Evolutionary conservation across 1,284 basidiomycete genomes (phyloP), one percentile per base, ranked within the genome.

Genomic region (Pyrrhoderma noxium): DNA sequence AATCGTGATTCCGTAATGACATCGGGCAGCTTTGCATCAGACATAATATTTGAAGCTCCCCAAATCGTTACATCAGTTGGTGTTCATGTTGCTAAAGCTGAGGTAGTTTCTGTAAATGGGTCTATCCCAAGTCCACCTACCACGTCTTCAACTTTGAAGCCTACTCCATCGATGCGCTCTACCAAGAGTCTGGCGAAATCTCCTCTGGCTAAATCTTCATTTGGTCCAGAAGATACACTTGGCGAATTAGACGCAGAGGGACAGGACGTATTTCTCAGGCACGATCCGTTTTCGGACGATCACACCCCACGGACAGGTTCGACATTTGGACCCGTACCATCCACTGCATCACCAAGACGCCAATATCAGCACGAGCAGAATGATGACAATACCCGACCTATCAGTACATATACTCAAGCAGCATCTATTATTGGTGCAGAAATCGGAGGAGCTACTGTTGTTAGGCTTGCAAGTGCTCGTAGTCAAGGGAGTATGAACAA

Each of bases 41-140:
- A 89, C 59, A 75, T 90, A 64, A 68, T 90, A 52, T 80, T 80
- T 59, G 88, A 90, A 63, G 80, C 83, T 1, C 86, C 88, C 14
- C 82, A 85, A 67, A 90, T 90, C 58, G 76, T 90, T 56, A 87
- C 84, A 22, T 73, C 70, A 27, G 77, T 77, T 41, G 72, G 74
- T 34, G 77, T 85, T 56, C 85, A 85, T 35, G 77, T 86, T 43
- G 80, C 80, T 47, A 86, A 82, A 64, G 85, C 88, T 23, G 85
- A 87, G 62, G 80, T 89, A 44, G 78, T 90, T 56, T 81, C 75
- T 54, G 74, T 86, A 1, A 68, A 78, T 0, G 73, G 72, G 31
- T 67, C 71, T 18, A 56, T 53, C 13, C 59, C 66, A 31, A 57
- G 62, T 38, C 62, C 69, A 39, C 63, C 65, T 23, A 67, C 62